Conservation (phyloP, 108 stramenopile species). For the Schizochytrium sp. region DNA sequence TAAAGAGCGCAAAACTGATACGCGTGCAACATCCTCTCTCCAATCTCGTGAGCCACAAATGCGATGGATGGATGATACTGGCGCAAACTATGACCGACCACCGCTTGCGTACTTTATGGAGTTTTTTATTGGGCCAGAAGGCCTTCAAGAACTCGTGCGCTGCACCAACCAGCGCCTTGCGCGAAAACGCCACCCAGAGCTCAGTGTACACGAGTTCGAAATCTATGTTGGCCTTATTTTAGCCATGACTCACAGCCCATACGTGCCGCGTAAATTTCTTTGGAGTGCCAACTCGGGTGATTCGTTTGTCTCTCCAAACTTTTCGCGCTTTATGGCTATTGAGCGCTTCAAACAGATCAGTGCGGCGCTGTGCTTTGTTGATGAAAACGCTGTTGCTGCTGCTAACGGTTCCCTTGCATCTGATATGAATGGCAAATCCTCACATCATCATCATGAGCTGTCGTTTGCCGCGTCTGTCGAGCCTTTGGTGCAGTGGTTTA, state of each 20-base stretch:
- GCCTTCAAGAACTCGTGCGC: not conserved
- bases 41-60: too few species aligned
- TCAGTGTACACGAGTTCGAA: not conserved
- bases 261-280: not conserved
- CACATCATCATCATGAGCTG: not conserved
- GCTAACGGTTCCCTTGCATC: not conserved
- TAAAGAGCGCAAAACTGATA: too few species aligned
- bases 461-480: not conserved
- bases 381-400: not conserved
- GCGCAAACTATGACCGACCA: not conserved
- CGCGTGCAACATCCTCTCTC: too few species aligned
- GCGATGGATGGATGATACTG: too few species aligned
- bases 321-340: not conserved
- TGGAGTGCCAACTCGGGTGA: not conserved
- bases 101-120: slow-evolving; percentile 12
- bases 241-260: not conserved
- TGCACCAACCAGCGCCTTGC: slow-evolving; percentile 23
- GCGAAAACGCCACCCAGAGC: not conserved
- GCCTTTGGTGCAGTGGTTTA: not conserved
- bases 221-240: not conserved
- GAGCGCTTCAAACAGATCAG: slow-evolving; percentile 49
- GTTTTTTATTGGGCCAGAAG: not conserved
- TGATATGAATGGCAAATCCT: not conserved
- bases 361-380: not conserved
- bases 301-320: not conserved